Evolutionary conservation across 192 early-diverging fungal species (phyloP).

Genomic region (Backusella morwellensis): DNA sequence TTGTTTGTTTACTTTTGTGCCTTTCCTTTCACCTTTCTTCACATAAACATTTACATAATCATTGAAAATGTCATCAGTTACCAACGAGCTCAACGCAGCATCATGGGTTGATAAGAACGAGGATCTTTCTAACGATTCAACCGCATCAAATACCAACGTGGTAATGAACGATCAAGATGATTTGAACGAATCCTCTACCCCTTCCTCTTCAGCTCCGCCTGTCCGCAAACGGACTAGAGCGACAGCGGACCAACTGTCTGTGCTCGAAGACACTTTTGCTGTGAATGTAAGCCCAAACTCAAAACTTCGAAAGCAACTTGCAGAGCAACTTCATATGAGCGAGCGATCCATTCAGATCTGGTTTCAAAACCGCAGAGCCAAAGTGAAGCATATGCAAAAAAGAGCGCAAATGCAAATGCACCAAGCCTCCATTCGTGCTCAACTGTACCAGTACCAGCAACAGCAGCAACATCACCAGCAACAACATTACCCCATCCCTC

Average conservation of each 20-base stretch:
- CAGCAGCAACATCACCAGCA: constrained; percentile 13
- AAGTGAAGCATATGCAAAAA: constrained; percentile 56
- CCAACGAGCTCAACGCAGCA: background rate
- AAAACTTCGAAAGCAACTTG: constrained; percentile 60
- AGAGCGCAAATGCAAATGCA: constrained; percentile 18
- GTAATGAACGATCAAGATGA: background rate
- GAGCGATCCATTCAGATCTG: constrained; percentile 74
- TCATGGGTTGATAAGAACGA: background rate
- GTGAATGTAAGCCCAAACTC: constrained; percentile 62
- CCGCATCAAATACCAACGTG: background rate
- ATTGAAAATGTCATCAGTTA: background rate
- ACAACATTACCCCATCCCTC: background rate
- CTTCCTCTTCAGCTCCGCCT: constrained; percentile 2
- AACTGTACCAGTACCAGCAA: constrained; percentile 14
- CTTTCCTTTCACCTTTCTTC: background rate
- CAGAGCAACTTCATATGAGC: constrained; percentile 56
- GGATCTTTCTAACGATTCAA: background rate
- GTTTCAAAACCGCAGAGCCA: constrained; percentile 80
- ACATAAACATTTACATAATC: background rate
- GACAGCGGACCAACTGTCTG: constrained; percentile 57
- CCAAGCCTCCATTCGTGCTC: constrained; percentile 16
- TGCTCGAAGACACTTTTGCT: constrained; percentile 66
- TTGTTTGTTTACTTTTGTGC: background rate
- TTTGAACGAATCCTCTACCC: background rate
- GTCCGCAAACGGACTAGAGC: constrained; percentile 55